Evolutionary conservation across 495 filamentous ascomycete genomes (phyloP), one percentile per base, ranked within the genome.

Genomic region (Lepraria neglecta): DNA sequence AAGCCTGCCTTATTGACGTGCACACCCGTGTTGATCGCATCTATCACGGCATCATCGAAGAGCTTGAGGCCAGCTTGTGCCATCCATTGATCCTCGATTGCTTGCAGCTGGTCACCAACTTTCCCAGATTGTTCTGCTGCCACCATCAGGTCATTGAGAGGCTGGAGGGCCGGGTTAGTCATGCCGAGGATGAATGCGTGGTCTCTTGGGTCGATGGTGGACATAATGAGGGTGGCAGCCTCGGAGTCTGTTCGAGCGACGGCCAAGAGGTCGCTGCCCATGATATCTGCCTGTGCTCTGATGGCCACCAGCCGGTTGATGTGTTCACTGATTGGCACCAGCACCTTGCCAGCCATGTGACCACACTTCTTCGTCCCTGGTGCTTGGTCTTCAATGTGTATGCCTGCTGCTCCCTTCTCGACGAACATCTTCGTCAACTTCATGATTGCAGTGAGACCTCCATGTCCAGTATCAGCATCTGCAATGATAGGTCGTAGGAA

Each of bases 351-450:
- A 64, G 94, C 94, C 94, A 98, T 98, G 76, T 98, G 94, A 59
- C 94, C 94, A 71, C 94, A 98, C 80, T 98, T 98, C 84, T 98
- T 98, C 43, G 94, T 98, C 45, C 94, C 94, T 1, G 94, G 92
- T 11, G 94, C 94, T 75, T 98, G 94, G 71, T 98, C 94, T 75
- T 98, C 94, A 65, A 98, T 97, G 74, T 98, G 94, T 69, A 98
- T 96, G 68, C 94, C 94, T 46, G 94, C 94, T 40, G 94, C 94
- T 70, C 94, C 94, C 68, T 92, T 91, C 80, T 98, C 94, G 64
- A 98, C 77, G 77, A 98, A 98, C 19, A 98, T 81, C 78, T 96
- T 96, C 56, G 94, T 98, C 57, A 98, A 84, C 81, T 98, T 98
- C 95, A 98, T 97, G 67, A 97, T 86, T 42, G 94, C 94, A 15